phyloP scores from a whole-genome alignment of 2,329 filamentous ascomycete species.

The Alternaria sp. region DNA sequence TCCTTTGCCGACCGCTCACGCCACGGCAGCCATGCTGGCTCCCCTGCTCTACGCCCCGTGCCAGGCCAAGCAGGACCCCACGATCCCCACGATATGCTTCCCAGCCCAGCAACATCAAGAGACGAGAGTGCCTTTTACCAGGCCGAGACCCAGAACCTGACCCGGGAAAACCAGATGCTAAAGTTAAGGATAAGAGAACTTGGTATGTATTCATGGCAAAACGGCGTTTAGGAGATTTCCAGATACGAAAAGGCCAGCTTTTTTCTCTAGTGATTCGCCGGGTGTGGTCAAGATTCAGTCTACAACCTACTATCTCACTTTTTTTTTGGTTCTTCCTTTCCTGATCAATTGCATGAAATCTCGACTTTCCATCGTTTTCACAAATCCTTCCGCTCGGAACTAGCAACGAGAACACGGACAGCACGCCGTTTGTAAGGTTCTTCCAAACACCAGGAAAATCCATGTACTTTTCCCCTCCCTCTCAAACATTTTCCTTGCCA shows the following conservation, averaged over 20 bases:
- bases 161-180: conserved; percentile 84
- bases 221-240: background rate
- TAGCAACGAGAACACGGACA: no score
- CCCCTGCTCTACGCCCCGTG: conserved; percentile 61
- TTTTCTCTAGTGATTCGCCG: background rate
- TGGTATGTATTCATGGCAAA: conserved; percentile 56
- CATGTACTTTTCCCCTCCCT: background rate
- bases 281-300: background rate
- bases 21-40: conserved; percentile 52
- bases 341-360: no score
- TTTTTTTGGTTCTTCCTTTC: background rate
- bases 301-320: background rate
- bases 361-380: background rate
- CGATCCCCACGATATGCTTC: conserved; percentile 68
- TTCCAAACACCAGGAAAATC: background rate
- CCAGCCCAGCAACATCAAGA: conserved; percentile 59
- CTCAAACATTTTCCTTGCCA: background rate
- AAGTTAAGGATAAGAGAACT: conserved; percentile 76
- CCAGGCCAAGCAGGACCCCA: conserved; percentile 53
- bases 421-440: no score
- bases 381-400: background rate
- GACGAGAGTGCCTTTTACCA: conserved; percentile 83
- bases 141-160: conserved; percentile 79
- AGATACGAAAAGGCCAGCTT: background rate
- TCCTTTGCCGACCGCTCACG: conserved; percentile 52